Evolutionary conservation across 1,284 basidiomycete genomes (phyloP), one percentile per base, ranked within the genome.

Genomic region (Trichosporon sp.): DNA sequence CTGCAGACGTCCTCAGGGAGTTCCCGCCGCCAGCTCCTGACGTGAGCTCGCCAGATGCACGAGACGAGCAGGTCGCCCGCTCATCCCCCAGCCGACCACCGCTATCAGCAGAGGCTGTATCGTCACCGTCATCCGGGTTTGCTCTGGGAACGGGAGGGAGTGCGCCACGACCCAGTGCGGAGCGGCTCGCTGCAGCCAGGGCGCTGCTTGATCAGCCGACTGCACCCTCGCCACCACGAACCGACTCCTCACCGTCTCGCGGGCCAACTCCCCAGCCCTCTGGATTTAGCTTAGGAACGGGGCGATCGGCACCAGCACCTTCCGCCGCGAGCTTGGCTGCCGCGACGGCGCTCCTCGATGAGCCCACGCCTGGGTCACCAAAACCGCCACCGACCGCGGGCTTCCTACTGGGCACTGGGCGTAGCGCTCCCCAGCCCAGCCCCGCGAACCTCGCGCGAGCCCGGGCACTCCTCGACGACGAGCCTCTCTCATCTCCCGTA

Each of bases 391-490:
- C 21, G 31, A 34, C 27, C 32, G 21, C 58, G 21, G 51, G 65
- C 1, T 68, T 64, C 34, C 60, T 62, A 38, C 31, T 64, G 13
- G 58, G 66, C 7, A 47, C 65, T 34, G 66, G 65, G 21, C 25
- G 60, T 21, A 44, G 38, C 13, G 47, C 27, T 0, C 31, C 60
- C 6, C 60, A 38, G 3, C 58, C 66, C 60, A 60, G 32, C 8
- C 47, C 44, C 1, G 32, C 31, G 53, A 62, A 64, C 18, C 21
- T 47, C 15, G 64, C 65, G 11, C 53, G 56, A 5, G 67, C 62
- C 1, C 70, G 53, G 21, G 64, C 65, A 1, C 13, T 65, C 12
- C 56, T 71, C 38, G 31, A 38, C 13, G 65, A 69, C 4, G 64
- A 60, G 53, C n/a, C 42, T n/a, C 9, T 44, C 65, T 27, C n/a